These are phyloP conservation scores for Hylodesmum podocarpum DNA, from an alignment of 306 rosid genomes.

Conservation along the genomic window DNA sequence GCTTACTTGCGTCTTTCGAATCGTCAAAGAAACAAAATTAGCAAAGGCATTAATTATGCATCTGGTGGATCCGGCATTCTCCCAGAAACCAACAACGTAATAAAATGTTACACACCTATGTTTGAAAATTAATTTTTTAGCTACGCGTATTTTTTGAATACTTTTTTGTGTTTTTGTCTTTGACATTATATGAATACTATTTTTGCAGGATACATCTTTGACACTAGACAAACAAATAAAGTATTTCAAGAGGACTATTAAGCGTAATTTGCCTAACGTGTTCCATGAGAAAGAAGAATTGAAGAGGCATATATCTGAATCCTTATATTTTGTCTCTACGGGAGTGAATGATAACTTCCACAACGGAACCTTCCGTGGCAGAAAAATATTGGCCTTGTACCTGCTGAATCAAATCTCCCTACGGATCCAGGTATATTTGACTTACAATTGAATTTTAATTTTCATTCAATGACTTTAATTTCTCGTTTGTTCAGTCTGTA, in stretches of 20 bases:
- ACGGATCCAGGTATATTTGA: conserved; percentile 30
- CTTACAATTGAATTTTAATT: too few relatives aligned
- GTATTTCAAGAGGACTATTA: conserved; percentile 13
- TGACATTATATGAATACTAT: neutral
- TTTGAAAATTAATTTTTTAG: neutral
- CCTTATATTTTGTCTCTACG: conserved; percentile 23
- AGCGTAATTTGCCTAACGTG: conserved; percentile 5
- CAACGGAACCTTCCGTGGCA: conserved; percentile 4
- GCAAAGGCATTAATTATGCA: conserved; percentile 40
- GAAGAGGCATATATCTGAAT: conserved; percentile 34
- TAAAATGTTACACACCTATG: neutral
- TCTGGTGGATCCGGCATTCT: conserved; percentile 38
- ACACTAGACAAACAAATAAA: conserved; percentile 19
- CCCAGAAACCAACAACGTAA: conserved; percentile 32
- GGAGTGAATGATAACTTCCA: conserved; percentile 32
- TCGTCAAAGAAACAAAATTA: conserved; percentile 21
- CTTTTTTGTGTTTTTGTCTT: neutral
- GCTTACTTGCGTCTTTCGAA: conserved; percentile 39
- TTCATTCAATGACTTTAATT: too few relatives aligned
- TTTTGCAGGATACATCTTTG: conserved; percentile 12
- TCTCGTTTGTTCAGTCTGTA: too few relatives aligned
- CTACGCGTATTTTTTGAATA: too few relatives aligned
- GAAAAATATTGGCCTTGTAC: neutral
- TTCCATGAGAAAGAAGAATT: conserved; percentile 8
- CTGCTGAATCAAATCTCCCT: conserved; percentile 21